phyloP scores from a whole-genome alignment of 2,329 filamentous ascomycete species.

The Orbilia quercus region DNA sequence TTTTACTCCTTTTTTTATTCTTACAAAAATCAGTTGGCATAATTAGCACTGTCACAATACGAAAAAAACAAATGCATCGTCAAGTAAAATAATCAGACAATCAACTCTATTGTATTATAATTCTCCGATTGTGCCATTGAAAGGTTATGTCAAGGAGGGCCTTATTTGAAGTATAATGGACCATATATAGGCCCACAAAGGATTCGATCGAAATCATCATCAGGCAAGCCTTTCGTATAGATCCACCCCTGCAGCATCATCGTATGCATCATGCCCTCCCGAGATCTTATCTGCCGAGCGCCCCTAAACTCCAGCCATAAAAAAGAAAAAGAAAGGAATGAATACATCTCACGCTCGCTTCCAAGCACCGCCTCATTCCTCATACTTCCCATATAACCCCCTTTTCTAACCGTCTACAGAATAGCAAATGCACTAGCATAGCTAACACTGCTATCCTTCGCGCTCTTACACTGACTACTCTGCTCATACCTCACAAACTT shows the following conservation, averaged over 20 bases:
- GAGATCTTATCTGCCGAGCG: no score
- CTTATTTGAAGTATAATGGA: no score
- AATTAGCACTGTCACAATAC: background rate
- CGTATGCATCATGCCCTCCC: no score
- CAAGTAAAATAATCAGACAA: background rate
- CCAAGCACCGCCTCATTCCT: no score
- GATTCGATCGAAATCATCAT: no score
- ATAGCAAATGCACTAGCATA: slow-evolving; percentile 93
- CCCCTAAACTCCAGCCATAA: no score
- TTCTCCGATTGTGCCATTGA: background rate
- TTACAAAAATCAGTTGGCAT: slow-evolving; percentile 5
- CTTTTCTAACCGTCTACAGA: slow-evolving; percentile 64
- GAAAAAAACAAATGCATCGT: background rate
- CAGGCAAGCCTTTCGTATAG: no score
- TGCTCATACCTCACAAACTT: slow-evolving; percentile 87
- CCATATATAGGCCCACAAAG: no score
- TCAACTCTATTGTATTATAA: slow-evolving; percentile 1
- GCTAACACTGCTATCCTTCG: slow-evolving; percentile 86
- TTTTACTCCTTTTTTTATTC: background rate
- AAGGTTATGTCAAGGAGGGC: no score
- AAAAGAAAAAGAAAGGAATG: background rate
- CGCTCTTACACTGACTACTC: slow-evolving; percentile 77
- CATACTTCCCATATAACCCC: background rate
- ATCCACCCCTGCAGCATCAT: no score
- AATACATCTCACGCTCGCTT: background rate